phyloP scores from a whole-genome alignment of 345 rosid genomes.

The Noccaea bulbosa region DNA sequence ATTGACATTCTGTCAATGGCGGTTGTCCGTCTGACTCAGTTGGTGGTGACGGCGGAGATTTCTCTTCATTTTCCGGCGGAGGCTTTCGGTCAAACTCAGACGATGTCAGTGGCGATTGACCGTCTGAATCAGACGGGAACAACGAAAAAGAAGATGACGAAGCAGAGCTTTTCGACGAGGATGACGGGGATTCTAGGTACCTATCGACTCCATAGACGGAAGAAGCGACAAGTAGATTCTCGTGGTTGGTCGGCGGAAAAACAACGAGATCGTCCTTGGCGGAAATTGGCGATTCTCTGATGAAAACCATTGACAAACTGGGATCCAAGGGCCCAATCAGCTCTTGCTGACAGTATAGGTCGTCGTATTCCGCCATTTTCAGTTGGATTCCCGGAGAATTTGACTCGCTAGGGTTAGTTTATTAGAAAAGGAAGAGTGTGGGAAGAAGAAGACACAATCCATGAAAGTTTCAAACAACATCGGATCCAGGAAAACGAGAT shows the following conservation, averaged over 20 bases:
- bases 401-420: constrained; percentile 23
- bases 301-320: constrained; percentile 45
- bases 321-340: neutral
- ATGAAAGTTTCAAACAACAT: constrained; percentile 22
- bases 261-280: constrained; percentile 38
- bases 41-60: constrained; percentile 3
- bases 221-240: constrained; percentile 50
- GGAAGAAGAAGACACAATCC: constrained; percentile 14
- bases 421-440: neutral
- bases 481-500: constrained; percentile 19
- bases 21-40: neutral
- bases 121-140: constrained; percentile 37
- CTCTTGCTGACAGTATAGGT: neutral
- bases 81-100: neutral
- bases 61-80: constrained; percentile 16
- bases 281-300: constrained; percentile 46
- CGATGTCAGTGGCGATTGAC: neutral
- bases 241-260: constrained; percentile 61
- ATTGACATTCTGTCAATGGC: neutral
- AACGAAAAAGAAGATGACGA: constrained; percentile 33
- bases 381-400: neutral
- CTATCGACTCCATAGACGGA: constrained; percentile 17
- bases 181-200: constrained; percentile 26
- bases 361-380: constrained; percentile 39
- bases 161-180: constrained; percentile 35